Evolutionary conservation across 202 grass and related monocot genomes (phyloP).

Genomic region (Saccharum hybrid): DNA sequence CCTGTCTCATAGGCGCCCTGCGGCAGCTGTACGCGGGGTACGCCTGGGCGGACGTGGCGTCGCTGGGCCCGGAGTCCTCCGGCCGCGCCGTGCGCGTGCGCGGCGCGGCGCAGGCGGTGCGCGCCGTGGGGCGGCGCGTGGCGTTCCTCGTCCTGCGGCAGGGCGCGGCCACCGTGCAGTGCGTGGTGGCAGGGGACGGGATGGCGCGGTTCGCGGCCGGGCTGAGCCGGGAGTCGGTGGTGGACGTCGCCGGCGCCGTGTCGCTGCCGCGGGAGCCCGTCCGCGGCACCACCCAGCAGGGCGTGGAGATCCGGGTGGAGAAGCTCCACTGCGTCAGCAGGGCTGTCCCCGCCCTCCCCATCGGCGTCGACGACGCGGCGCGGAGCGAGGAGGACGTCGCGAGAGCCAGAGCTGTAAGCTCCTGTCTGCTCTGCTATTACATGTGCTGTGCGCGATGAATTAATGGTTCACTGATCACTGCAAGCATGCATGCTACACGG

Average conservation of each 20-base stretch:
- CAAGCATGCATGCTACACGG: no score
- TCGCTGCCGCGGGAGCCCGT: constrained; percentile 34
- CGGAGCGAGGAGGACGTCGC: constrained; percentile 52
- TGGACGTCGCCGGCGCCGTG: constrained; percentile 47
- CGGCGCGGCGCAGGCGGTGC: constrained; percentile 45
- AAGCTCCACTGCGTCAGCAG: constrained; percentile 75
- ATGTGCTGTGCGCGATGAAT: no score
- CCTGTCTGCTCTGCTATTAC: no score
- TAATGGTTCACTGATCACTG: no score
- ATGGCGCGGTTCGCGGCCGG: constrained; percentile 37
- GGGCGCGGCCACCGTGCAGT: constrained; percentile 36
- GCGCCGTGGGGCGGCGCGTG: no score
- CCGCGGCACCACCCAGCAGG: constrained; percentile 48
- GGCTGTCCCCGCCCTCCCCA: constrained; percentile 55
- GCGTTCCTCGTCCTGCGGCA: constrained; percentile 48
- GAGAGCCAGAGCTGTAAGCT: constrained; percentile 42
- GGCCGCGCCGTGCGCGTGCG: constrained; percentile 41
- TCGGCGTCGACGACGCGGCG: constrained; percentile 72
- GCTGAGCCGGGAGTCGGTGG: constrained; percentile 43
- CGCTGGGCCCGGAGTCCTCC: background rate
- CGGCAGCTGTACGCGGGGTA: background rate
- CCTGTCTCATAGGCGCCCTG: background rate
- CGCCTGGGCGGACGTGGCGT: constrained; percentile 42
- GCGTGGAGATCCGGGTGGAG: constrained; percentile 66
- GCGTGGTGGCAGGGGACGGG: constrained; percentile 33